Percentiles rank a stretch among this genome's conserved stretches.
Evolutionary conservation across 352 stramenopile genomes (phyloP).

Genomic region (Phytopythium vexans): DNA sequence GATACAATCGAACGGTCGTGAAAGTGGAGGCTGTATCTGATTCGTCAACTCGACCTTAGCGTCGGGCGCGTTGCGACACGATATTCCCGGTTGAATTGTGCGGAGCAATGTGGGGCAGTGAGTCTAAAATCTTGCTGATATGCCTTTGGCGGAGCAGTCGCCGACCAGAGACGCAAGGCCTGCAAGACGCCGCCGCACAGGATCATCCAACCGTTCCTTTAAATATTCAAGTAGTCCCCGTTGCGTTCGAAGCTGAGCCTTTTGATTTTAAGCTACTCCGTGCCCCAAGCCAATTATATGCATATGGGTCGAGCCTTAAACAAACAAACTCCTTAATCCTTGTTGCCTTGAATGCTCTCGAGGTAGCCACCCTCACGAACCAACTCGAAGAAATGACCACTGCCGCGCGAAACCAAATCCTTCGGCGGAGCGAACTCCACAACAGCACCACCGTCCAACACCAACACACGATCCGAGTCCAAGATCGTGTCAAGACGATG

Average conservation of each 20-base stretch:
- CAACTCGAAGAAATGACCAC: conserved; percentile 46
- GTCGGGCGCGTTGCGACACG: conserved; percentile 70
- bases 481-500: no score
- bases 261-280: conserved; percentile 75
- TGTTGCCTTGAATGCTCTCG: no score
- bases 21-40: conserved; percentile 66
- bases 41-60: conserved; percentile 64
- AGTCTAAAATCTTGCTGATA: conserved; percentile 3
- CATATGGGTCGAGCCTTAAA: no score
- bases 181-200: conserved; percentile 81
- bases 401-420: conserved; percentile 42
- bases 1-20: no score
- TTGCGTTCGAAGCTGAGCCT: conserved; percentile 73
- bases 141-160: conserved; percentile 37
- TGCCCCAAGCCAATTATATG: no score
- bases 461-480: no score
- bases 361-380: conserved; percentile 47
- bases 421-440: conserved; percentile 82
- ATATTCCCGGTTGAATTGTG: conserved; percentile 19
- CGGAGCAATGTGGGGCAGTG: neutral
- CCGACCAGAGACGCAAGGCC: conserved; percentile 58
- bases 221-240: conserved; percentile 82
- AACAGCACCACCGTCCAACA: conserved; percentile 75
- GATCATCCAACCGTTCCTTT: conserved; percentile 78
- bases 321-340: no score